Evolutionary conservation across 1,284 basidiomycete genomes (phyloP).

Genomic region (Entoloma clypeatum): DNA sequence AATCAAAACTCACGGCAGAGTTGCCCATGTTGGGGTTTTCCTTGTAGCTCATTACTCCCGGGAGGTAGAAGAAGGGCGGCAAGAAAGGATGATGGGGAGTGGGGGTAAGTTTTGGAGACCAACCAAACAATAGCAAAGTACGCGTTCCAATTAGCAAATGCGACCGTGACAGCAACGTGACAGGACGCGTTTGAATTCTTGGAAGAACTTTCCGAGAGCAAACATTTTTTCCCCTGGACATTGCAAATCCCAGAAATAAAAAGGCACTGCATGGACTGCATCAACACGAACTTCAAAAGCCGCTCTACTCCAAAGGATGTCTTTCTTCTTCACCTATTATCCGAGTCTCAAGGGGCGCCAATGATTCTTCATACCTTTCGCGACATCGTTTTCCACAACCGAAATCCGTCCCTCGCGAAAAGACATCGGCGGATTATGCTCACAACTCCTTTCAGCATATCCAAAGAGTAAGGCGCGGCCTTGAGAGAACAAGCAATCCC

Average conservation of each 20-base stretch:
- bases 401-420: slow-evolving; percentile 19
- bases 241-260: background rate
- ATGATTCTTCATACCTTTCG: slow-evolving; percentile 48
- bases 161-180: background rate
- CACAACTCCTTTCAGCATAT: slow-evolving; percentile 8
- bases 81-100: too few species aligned
- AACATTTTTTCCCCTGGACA: background rate
- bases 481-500: slow-evolving; percentile 33
- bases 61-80: too few species aligned
- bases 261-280: background rate
- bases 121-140: background rate
- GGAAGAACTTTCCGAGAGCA: background rate
- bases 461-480: slow-evolving; percentile 43
- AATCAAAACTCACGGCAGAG: slow-evolving; percentile 9
- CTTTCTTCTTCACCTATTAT: slow-evolving; percentile 25
- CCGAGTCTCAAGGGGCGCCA: slow-evolving; percentile 58
- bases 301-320: background rate
- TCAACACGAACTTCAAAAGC: background rate
- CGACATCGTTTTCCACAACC: slow-evolving; percentile 55
- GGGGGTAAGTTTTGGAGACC: too few species aligned
- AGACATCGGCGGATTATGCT: slow-evolving; percentile 1
- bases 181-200: background rate
- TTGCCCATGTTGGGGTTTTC: slow-evolving; percentile 13
- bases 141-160: background rate
- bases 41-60: slow-evolving; percentile 16